Conservation (phyloP, 2,329 filamentous ascomycete species). For the Aspergillus sp. region DNA sequence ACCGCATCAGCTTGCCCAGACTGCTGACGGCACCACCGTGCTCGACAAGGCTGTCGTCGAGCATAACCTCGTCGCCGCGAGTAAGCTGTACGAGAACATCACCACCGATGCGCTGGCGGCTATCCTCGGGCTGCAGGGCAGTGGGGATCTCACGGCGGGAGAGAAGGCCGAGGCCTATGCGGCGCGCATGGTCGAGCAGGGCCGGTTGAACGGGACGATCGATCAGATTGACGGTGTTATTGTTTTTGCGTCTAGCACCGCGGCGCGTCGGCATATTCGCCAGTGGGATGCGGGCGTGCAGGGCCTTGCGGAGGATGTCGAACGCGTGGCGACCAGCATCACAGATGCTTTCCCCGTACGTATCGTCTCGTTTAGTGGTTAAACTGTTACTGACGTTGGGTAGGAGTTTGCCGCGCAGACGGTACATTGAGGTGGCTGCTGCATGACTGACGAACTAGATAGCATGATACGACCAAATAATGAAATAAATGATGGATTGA, state of each 20-base stretch:
- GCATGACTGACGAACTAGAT: conserved; percentile 14
- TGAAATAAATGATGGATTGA: too few species aligned
- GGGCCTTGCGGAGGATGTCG: conserved; percentile 81
- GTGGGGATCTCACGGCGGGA: conserved; percentile 46
- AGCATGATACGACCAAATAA: background rate
- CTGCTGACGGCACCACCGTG: conserved; percentile 87
- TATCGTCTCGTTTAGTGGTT: conserved; percentile 6
- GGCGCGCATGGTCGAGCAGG: conserved; percentile 93
- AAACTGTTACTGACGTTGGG: conserved; percentile 3
- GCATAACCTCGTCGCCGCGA: conserved; percentile 88
- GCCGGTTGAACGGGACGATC: conserved; percentile 79
- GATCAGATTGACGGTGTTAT: conserved; percentile 90
- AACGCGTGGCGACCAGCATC: conserved; percentile 77
- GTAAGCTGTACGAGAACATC: conserved; percentile 75
- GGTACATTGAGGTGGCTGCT: conserved; percentile 26
- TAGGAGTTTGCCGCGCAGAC: conserved; percentile 34
- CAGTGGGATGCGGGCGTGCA: conserved; percentile 90
- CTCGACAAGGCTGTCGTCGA: conserved; percentile 91
- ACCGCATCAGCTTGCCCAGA: conserved; percentile 86
- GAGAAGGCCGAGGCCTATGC: conserved; percentile 88
- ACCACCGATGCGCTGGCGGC: conserved; percentile 70
- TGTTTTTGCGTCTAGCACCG: conserved; percentile 73
- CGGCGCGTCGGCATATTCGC: conserved; percentile 69
- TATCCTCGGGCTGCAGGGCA: conserved; percentile 68
- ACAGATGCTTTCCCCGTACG: conserved; percentile 75